Base-by-base conservation (phyloP, 331 rosid genomes). In the Phaseolus coccineus region DNA sequence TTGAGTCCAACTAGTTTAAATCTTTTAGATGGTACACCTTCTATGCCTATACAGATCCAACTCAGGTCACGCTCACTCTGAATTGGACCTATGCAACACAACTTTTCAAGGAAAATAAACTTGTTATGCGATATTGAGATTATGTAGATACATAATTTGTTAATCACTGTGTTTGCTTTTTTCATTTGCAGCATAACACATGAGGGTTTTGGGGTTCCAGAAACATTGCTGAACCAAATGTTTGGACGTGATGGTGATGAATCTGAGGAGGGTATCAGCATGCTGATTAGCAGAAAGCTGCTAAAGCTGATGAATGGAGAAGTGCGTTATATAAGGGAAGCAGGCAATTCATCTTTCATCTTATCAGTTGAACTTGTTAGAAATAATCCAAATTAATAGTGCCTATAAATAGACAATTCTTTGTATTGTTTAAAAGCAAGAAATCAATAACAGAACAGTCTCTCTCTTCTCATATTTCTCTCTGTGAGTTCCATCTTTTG, bases 251-350 rank as follows among this genome's bases (percentile, higher is more conserved):
- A 85, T 4, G 89, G 81, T 15, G 85, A 86, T 8, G 78, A 88
- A 44, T 89, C 93, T 0, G 96, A 91, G 80, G 97, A 89, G 62
- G 96, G 96, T 46, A 48, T 87, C 22, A 86, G 93, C 83, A 84
- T 93, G 22, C 87, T 91, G 35, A 85, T 93, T 58, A 86, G 97
- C 77, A 80, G 94, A 74, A 91, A 88, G 77, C 84, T 93, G 71
- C 86, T 91, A 80, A 88, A 89, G 86, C 92, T 91, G 27, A 93
- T 93, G 96, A 89, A 89, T 78, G 97, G 97, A 56, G 96, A 91
- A 19, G 91, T 89, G 13, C 86, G 82, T 44, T 91, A 91, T 78
- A 73, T 89, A 46, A 86, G 90, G 82, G 94, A 91, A 88, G 92
- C 83, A 16, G 96, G 89, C 64, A 91, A 78, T 76, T 83, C 93